Base-by-base conservation (phyloP, 2,329 filamentous ascomycete genomes). In the Neofusicoccum ribis region DNA sequence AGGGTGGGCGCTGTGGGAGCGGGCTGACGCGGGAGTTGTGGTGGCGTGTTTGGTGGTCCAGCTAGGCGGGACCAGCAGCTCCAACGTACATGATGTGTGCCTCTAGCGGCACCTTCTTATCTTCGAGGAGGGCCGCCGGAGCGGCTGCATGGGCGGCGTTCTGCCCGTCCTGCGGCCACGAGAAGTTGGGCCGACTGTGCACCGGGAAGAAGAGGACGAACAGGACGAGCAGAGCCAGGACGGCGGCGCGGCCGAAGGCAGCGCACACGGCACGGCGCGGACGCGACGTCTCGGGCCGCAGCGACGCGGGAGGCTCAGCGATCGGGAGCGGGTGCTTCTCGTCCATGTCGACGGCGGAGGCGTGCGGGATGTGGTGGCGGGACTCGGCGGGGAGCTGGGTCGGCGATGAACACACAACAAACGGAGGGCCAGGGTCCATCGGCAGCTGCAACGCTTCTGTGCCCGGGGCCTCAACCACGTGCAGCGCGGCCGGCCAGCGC, bases 51-150 rank as follows among this genome's bases (percentile, higher is more conserved):
- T 23, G 23, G 23, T 23, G 23, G 23, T 23, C 23, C 23, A 23
- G 23, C 23, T 23, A 23, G 23, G 23, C 23, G 23, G 23, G 58
- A 66, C 69, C 58, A 66, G 75, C 9, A 56, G 41, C 6, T 15
- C 5, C 8, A 31, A 67, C 71, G 54, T 67, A 77, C 89, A 98
- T 99, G 71, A 98, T 95, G 77, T 98, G 94, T 64, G 92, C 91
- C 77, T 99, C 95, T 2, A 99, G 80, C 3, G 92, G 91, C 4
- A 98, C 90, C 65, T 75, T 81, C 17, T 66, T 63, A 20, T 9
- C 34, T 3, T 47, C 41, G 15, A 44, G 8, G n/a, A 47, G 12
- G 27, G 50, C 17, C n/a, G 17, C 11, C 41, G n/a, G 50, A 54
- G 41, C 20, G 17, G 11, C 12, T 8, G 31, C 43, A 61, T 34